Percentiles rank a stretch among this genome's conserved stretches.
Conservation (phyloP, 345 rosid species). For the Pugionium dolabratum region DNA sequence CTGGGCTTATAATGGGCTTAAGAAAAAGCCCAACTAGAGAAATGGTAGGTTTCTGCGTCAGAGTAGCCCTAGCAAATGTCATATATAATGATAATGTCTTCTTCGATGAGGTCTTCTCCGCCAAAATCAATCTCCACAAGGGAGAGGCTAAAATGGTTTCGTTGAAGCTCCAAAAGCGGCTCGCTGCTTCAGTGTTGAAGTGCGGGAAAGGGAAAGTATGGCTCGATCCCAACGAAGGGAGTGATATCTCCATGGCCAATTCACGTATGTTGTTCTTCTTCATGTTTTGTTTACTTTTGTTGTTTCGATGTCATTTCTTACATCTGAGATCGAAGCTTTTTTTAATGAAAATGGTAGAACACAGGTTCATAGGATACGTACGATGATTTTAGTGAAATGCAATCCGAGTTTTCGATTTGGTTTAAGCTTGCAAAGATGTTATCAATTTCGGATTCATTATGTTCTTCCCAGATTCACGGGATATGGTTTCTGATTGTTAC, state of each 20-base stretch:
- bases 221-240: conserved; percentile 87
- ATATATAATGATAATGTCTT: conserved; percentile 17
- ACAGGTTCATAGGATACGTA: no score
- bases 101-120: not conserved
- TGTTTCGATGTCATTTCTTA: no score
- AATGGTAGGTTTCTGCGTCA: not conserved
- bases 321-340: not conserved
- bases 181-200: conserved; percentile 74
- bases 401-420: no score
- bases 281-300: no score
- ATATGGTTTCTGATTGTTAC: not conserved
- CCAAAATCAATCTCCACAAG: conserved; percentile 26
- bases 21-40: not conserved
- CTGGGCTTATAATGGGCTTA: not conserved
- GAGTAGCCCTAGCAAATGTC: conserved; percentile 34
- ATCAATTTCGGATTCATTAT: not conserved
- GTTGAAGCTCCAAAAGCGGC: conserved; percentile 84
- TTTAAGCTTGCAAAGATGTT: not conserved
- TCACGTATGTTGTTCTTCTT: conserved; percentile 58
- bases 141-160: conserved; percentile 62
- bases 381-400: not conserved
- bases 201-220: conserved; percentile 84
- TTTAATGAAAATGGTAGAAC: no score
- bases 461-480: not conserved
- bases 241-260: conserved; percentile 90